These are phyloP conservation scores for Phytophthora sp. DNA, from an alignment of 352 stramenopile genomes.

Conservation along the genomic window DNA sequence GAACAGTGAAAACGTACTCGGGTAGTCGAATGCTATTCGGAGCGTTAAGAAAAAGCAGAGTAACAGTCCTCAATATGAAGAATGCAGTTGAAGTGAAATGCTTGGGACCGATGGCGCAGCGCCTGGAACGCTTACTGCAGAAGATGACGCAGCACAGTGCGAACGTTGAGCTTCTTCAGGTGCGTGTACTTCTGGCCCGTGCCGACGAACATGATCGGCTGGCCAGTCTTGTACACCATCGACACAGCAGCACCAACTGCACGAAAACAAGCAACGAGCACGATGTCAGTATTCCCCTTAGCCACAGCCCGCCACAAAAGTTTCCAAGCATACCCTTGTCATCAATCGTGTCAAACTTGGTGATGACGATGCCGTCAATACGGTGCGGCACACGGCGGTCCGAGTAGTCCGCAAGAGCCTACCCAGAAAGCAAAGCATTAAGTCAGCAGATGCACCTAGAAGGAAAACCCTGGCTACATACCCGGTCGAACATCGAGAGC, in stretches of 20 bases:
- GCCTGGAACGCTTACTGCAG: slow-evolving; percentile 72
- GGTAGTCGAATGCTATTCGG: slow-evolving; percentile 24
- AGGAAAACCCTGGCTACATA: too few relatives aligned
- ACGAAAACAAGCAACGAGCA: not conserved
- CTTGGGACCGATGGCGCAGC: slow-evolving; percentile 2
- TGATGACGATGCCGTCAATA: slow-evolving; percentile 99
- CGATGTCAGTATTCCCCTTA: too few relatives aligned
- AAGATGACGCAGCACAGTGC: slow-evolving; percentile 95
- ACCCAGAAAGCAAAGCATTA: slow-evolving; percentile 2
- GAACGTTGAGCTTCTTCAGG: slow-evolving; percentile 97
- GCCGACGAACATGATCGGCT: slow-evolving; percentile 99
- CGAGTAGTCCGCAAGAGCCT: slow-evolving; percentile 91
- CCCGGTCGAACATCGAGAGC: slow-evolving; percentile 95
- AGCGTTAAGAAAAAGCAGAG: slow-evolving; percentile 21
- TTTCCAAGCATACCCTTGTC: slow-evolving; percentile 91
- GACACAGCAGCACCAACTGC: slow-evolving; percentile 98
- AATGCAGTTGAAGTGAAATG: slow-evolving; percentile 16
- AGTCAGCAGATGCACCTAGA: too few relatives aligned
- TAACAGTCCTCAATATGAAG: slow-evolving; percentile 21
- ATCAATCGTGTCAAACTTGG: slow-evolving; percentile 99
- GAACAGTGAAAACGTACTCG: slow-evolving; percentile 12
- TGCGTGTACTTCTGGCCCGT: slow-evolving; percentile 99
- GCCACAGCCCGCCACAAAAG: not conserved
- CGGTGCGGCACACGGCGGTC: slow-evolving; percentile 86
- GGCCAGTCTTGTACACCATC: slow-evolving; percentile 98